Conservation (phyloP, 2,329 filamentous ascomycete species). For the Aspergillus thermomutatus region DNA sequence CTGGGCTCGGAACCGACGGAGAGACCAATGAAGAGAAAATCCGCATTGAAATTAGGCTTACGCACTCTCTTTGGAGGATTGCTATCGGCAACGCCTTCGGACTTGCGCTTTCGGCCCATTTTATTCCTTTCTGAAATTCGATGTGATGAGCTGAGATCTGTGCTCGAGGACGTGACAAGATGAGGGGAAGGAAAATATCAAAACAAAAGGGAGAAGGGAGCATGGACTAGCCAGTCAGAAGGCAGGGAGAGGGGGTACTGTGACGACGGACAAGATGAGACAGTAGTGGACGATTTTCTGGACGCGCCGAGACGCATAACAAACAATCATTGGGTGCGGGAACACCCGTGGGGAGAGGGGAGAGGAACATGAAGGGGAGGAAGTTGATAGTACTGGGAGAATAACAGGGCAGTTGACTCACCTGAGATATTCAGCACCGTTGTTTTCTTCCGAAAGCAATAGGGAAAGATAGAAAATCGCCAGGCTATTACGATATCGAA, state of each 20-base stretch:
- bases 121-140: neutral
- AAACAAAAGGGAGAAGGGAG: neutral
- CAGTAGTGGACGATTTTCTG: too few relatives aligned
- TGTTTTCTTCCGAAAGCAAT: neutral
- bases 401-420: neutral
- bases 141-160: neutral
- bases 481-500: neutral
- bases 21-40: neutral
- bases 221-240: constrained; percentile 5
- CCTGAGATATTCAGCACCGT: neutral
- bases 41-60: neutral
- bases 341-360: neutral
- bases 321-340: neutral
- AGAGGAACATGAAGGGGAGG: neutral
- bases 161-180: neutral
- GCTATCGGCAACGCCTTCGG: constrained; percentile 3
- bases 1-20: constrained; percentile 7
- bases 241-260: constrained; percentile 1
- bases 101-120: constrained; percentile 15
- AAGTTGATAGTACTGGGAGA: neutral
- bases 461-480: neutral
- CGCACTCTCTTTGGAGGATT: neutral
- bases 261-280: neutral
- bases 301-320: constrained; percentile 9
- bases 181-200: neutral